A percentile compares a stretch with the other conserved stretches of the same genome.
Evolutionary conservation across 768 basidiomycete species (phyloP).

Genomic region (Suillus clintonianus): DNA sequence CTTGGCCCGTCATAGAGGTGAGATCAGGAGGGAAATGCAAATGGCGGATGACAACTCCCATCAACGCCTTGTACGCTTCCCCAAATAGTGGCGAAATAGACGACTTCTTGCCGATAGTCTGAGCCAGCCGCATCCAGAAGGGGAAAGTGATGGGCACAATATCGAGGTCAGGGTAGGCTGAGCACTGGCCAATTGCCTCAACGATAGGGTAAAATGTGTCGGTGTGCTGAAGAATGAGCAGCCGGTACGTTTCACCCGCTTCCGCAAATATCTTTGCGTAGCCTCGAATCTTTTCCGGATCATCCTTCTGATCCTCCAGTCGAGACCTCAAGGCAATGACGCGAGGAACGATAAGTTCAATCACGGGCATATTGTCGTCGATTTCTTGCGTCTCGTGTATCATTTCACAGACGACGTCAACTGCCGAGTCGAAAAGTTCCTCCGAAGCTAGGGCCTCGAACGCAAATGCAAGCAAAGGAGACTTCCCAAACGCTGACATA

Average conservation of each 20-base stretch:
- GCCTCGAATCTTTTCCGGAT: conserved; percentile 87
- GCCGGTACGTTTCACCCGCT: conserved; percentile 94
- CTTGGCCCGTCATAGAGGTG: conserved; percentile 68
- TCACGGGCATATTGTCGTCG: conserved; percentile 88
- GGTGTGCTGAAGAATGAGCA: conserved; percentile 84
- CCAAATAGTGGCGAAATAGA: conserved; percentile 75
- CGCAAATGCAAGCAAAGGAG: conserved; percentile 77
- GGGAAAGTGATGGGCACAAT: conserved; percentile 97
- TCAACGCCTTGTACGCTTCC: conserved; percentile 81
- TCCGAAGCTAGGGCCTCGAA: conserved; percentile 86
- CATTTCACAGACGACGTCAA: conserved; percentile 89
- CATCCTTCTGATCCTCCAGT: conserved; percentile 63
- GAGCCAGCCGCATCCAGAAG: conserved; percentile 98
- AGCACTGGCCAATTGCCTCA: conserved; percentile 90
- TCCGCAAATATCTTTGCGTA: conserved; percentile 93
- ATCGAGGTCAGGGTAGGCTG: conserved; percentile 91
- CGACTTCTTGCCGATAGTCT: conserved; percentile 76
- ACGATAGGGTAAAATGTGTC: conserved; percentile 95
- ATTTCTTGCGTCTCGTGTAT: conserved; percentile 99
- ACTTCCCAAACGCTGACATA: conserved; percentile 61
- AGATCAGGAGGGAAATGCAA: conserved; percentile 87
- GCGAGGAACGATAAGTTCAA: conserved; percentile 86
- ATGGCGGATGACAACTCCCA: conserved; percentile 85
- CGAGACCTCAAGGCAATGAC: conserved; percentile 72
- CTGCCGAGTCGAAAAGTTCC: conserved; percentile 89